Conservation (phyloP, 2,329 filamentous ascomycete genomes). For the Sclerotinia sclerotiorum region DNA sequence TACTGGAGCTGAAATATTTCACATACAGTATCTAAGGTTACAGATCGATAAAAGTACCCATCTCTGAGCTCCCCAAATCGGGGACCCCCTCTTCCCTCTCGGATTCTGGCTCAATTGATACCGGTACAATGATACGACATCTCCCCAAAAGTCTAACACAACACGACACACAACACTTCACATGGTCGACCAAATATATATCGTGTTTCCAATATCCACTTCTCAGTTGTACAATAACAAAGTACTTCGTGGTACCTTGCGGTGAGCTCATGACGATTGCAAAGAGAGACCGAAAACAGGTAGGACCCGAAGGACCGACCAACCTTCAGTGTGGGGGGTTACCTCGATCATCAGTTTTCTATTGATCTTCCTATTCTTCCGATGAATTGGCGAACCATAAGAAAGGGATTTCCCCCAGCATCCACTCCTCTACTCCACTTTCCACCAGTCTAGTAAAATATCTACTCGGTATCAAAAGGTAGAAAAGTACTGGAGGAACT, state of each 20-base stretch:
- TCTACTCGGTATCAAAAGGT: conserved; percentile 17
- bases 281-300: conserved; percentile 2
- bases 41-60: background rate
- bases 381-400: conserved; percentile 6
- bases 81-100: background rate
- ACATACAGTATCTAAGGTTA: conserved; percentile 9
- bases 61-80: conserved; percentile 5
- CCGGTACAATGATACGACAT: conserved; percentile 4
- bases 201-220: conserved; percentile 8
- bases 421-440: conserved; percentile 9
- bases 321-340: conserved; percentile 5
- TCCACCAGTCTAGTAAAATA: background rate
- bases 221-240: background rate
- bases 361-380: conserved; percentile 13
- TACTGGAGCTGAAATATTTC: conserved; percentile 19
- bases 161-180: conserved; percentile 2
- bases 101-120: conserved; percentile 6
- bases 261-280: conserved; percentile 17
- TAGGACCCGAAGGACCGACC: background rate
- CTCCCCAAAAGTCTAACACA: background rate
- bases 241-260: conserved; percentile 2
- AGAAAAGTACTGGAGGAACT: background rate
- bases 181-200: background rate
- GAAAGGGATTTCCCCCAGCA: conserved; percentile 3
- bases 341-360: conserved; percentile 10